These are phyloP conservation scores for Plasmopara muralis DNA, from an alignment of 352 stramenopile genomes.

Conservation along the genomic window DNA sequence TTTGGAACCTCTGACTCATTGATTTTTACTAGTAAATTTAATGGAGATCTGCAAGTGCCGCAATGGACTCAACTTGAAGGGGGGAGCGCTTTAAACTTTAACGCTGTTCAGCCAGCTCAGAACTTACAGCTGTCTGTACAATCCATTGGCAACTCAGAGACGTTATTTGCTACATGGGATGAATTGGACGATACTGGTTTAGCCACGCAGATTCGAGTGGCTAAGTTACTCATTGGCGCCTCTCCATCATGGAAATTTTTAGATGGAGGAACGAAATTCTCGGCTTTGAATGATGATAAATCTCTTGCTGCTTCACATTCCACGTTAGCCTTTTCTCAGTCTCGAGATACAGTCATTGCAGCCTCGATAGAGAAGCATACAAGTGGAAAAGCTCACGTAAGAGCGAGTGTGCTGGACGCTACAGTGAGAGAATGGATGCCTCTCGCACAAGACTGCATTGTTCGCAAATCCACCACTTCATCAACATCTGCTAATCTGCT, in stretches of 20 bases:
- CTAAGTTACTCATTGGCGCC: slow-evolving; percentile 13
- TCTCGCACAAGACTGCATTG: slow-evolving; percentile 41
- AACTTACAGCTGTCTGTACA: slow-evolving; percentile 37
- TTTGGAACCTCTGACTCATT: slow-evolving; percentile 6
- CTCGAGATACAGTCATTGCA: slow-evolving; percentile 17
- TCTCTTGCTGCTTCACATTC: slow-evolving; percentile 24
- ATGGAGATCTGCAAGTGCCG: slow-evolving; percentile 27
- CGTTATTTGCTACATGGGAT: slow-evolving; percentile 46
- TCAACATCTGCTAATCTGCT: slow-evolving; percentile 34
- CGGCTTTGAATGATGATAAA: slow-evolving; percentile 36
- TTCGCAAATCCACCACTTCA: slow-evolving; percentile 29
- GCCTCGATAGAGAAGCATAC: slow-evolving; percentile 45
- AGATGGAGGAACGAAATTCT: slow-evolving; percentile 31
- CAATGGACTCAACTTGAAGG: slow-evolving; percentile 35
- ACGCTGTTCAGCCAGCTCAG: slow-evolving; percentile 27
- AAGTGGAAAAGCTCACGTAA: slow-evolving; percentile 29
- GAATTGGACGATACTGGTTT: slow-evolving; percentile 23
- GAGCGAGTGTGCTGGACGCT: slow-evolving; percentile 19
- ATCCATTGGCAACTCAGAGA: slow-evolving; percentile 10
- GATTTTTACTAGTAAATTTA: slow-evolving; percentile 41
- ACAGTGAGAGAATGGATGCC: slow-evolving; percentile 37
- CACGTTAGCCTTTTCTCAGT: slow-evolving; percentile 14
- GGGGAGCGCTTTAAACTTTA: slow-evolving; percentile 38
- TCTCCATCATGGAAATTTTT: slow-evolving; percentile 30
- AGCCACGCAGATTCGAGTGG: slow-evolving; percentile 41